These are phyloP conservation scores for Cryptococcus sp. DNA, from an alignment of 1,284 basidiomycete species.

Conservation along the genomic window DNA sequence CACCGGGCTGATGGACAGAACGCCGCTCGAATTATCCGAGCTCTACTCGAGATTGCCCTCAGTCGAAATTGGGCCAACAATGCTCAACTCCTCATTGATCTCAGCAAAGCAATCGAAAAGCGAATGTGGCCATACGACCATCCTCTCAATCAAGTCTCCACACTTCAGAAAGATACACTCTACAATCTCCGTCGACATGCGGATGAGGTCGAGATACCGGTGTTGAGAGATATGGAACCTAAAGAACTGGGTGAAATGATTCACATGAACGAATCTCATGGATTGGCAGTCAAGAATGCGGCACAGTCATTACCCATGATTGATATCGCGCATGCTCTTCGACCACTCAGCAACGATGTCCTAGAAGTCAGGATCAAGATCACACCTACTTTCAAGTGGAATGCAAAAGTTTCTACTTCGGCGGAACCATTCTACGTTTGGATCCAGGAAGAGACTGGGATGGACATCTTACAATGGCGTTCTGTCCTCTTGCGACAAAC, in stretches of 20 bases:
- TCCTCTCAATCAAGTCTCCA: slow-evolving; percentile 72
- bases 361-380: slow-evolving; percentile 71
- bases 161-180: slow-evolving; percentile 71
- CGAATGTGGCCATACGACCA: slow-evolving; percentile 96
- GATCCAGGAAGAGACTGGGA: slow-evolving; percentile 80
- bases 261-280: slow-evolving; percentile 82
- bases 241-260: slow-evolving; percentile 76
- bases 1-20: slow-evolving; percentile 53
- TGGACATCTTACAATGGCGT: slow-evolving; percentile 76
- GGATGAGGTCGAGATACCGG: slow-evolving; percentile 73
- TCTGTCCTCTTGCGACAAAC: slow-evolving; percentile 66
- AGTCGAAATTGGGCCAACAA: slow-evolving; percentile 86
- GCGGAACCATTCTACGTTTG: slow-evolving; percentile 92
- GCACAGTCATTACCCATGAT: slow-evolving; percentile 83
- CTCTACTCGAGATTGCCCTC: slow-evolving; percentile 89
- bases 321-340: slow-evolving; percentile 63
- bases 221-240: slow-evolving; percentile 71
- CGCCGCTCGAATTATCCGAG: slow-evolving; percentile 87
- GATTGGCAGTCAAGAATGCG: slow-evolving; percentile 69
- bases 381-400: slow-evolving; percentile 78
- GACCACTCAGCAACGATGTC: slow-evolving; percentile 77
- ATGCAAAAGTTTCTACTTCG: slow-evolving; percentile 65
- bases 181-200: slow-evolving; percentile 77
- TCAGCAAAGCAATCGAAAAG: slow-evolving; percentile 91
- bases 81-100: slow-evolving; percentile 73